A percentile compares a stretch with the other conserved stretches of the same genome.
Evolutionary conservation across 305 asterid species (phyloP).

Genomic region (Fraxinus latifolia): DNA sequence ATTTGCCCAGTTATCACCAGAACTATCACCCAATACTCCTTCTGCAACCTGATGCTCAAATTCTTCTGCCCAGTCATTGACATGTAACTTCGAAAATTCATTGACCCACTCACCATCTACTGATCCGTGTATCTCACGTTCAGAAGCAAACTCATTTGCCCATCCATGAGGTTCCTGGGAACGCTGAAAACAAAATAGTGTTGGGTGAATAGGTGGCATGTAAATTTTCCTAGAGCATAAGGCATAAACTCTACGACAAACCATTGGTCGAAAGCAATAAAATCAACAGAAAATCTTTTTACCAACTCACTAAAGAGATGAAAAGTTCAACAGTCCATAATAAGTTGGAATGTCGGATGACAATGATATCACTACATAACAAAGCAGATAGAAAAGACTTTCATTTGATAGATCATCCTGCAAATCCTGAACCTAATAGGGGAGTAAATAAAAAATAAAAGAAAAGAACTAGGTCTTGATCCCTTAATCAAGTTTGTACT

Average conservation of each 20-base stretch:
- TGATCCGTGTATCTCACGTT: slow-evolving; percentile 51
- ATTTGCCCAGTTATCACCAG: slow-evolving; percentile 89
- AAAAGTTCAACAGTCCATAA: slow-evolving; percentile 8
- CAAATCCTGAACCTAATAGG: slow-evolving; percentile 13
- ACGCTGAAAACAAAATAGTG: slow-evolving; percentile 47
- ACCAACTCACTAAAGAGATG: not conserved
- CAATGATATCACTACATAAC: slow-evolving; percentile 9
- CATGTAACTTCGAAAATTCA: slow-evolving; percentile 90
- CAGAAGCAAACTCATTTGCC: slow-evolving; percentile 83
- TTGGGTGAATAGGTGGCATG: not conserved
- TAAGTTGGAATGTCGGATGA: slow-evolving; percentile 1
- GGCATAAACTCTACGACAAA: slow-evolving; percentile 3
- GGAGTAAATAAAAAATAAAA: not conserved
- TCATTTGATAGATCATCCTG: not conserved
- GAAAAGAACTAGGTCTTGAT: slow-evolving; percentile 4
- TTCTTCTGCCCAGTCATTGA: slow-evolving; percentile 92
- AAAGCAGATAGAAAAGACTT: slow-evolving; percentile 7
- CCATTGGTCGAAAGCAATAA: slow-evolving; percentile 9
- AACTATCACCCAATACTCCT: slow-evolving; percentile 68
- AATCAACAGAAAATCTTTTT: slow-evolving; percentile 6
- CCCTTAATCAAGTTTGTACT: slow-evolving; percentile 30
- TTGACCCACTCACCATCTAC: slow-evolving; percentile 78
- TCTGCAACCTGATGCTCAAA: slow-evolving; percentile 91
- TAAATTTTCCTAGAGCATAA: not conserved
- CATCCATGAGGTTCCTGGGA: slow-evolving; percentile 78